These are phyloP conservation scores for Nigrospora osmanthi DNA, from an alignment of 2,329 filamentous ascomycete genomes.

Conservation along the genomic window DNA sequence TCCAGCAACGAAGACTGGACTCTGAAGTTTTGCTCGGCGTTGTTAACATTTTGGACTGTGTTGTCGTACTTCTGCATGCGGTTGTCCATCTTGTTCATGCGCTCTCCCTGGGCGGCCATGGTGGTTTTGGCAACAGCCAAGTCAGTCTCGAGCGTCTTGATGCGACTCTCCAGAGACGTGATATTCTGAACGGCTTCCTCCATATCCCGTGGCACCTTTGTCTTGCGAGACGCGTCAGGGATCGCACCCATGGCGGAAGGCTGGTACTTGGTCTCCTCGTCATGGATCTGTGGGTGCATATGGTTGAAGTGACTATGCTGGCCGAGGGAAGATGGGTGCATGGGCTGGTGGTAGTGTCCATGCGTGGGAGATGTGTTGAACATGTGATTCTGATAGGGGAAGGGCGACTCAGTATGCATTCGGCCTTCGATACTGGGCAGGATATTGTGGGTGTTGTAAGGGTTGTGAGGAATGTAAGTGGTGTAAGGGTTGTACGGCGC, in stretches of 20 bases:
- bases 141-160: conserved; percentile 1
- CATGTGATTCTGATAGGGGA: too few species aligned
- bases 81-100: not conserved
- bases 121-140: not conserved
- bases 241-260: not conserved
- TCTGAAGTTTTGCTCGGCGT: not conserved
- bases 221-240: not conserved
- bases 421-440: too few species aligned
- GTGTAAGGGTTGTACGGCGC: too few species aligned
- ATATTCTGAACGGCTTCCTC: not conserved
- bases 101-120: conserved; percentile 1
- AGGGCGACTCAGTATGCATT: too few species aligned
- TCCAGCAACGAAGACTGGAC: not conserved
- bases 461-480: too few species aligned
- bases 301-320: not conserved
- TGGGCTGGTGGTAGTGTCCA: too few species aligned
- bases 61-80: conserved; percentile 1
- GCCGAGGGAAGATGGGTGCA: not conserved
- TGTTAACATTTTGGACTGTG: not conserved
- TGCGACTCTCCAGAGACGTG: not conserved
- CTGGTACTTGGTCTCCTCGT: not conserved
- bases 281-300: not conserved
- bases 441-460: too few species aligned
- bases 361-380: too few species aligned
- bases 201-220: not conserved